Percentiles rank a stretch among this genome's conserved stretches.
Conservation (phyloP, 2,329 filamentous ascomycete genomes). For the Shiraia bambusicola region DNA sequence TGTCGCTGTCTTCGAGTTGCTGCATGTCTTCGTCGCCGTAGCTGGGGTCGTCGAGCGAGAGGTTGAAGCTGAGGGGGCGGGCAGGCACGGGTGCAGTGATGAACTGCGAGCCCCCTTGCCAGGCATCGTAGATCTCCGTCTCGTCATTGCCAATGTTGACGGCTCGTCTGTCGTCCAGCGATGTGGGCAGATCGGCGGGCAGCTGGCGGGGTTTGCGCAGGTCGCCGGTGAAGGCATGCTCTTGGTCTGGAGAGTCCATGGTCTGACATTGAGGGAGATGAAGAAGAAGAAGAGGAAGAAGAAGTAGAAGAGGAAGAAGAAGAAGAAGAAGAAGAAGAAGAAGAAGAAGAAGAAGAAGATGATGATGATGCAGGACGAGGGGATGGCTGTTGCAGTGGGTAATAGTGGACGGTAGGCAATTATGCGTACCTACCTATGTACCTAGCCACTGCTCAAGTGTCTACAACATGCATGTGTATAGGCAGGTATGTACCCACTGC, state of each 20-base stretch:
- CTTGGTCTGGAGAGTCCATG: constrained; percentile 40
- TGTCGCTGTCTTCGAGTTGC: constrained; percentile 73
- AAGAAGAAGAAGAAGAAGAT: no score
- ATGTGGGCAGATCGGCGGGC: constrained; percentile 84
- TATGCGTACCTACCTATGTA: neutral
- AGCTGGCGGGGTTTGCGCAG: constrained; percentile 53
- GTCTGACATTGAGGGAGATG: constrained; percentile 30
- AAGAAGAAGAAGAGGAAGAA: no score
- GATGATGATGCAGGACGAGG: neutral
- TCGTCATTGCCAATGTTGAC: constrained; percentile 69
- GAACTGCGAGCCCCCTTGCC: constrained; percentile 75
- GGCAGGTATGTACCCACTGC: no score
- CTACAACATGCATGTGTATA: neutral
- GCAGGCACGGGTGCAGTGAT: constrained; percentile 82
- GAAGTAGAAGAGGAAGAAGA: neutral
- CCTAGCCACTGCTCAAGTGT: neutral
- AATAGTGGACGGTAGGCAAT: neutral
- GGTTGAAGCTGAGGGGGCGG: constrained; percentile 81
- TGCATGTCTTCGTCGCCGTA: constrained; percentile 67
- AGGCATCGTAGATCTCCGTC: constrained; percentile 98
- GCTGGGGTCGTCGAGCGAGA: constrained; percentile 75
- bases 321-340: neutral
- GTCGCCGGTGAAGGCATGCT: constrained; percentile 40
- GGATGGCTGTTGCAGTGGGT: neutral
- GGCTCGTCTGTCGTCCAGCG: constrained; percentile 82